Percentiles rank a stretch among this genome's conserved stretches.
phyloP scores from a whole-genome alignment of 768 basidiomycete species.

The Agrocybe praecox region DNA sequence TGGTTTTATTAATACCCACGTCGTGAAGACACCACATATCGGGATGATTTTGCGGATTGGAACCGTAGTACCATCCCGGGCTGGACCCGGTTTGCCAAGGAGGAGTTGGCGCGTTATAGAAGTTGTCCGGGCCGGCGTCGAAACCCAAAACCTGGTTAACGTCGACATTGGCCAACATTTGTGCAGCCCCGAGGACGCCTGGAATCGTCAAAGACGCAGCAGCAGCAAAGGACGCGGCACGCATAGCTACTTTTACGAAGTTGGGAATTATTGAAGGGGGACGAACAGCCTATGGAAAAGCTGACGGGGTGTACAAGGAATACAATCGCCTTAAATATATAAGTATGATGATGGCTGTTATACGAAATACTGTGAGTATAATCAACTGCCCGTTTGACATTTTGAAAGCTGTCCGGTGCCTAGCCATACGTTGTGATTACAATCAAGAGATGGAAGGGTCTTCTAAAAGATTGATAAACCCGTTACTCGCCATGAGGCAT shows the following conservation, averaged over 20 bases:
- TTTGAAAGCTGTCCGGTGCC: neutral
- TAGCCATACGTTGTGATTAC: slow-evolving; percentile 4
- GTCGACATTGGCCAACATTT: slow-evolving; percentile 4
- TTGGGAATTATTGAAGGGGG: no score
- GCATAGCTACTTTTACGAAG: neutral
- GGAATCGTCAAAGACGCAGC: neutral
- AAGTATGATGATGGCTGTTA: neutral
- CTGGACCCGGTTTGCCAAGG: slow-evolving; percentile 29
- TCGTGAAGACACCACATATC: slow-evolving; percentile 25
- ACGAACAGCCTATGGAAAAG: neutral
- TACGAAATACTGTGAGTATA: neutral
- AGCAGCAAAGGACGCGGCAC: neutral
- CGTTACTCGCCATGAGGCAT: neutral
- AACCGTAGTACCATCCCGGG: slow-evolving; percentile 43
- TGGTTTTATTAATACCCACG: slow-evolving; percentile 2
- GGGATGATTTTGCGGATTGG: slow-evolving; percentile 21
- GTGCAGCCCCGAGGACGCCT: neutral
- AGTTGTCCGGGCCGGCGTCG: slow-evolving; percentile 23
- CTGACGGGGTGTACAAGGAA: no score
- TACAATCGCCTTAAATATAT: neutral
- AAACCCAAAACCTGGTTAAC: slow-evolving; percentile 12
- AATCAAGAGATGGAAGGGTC: neutral
- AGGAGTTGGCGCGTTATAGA: slow-evolving; percentile 35
- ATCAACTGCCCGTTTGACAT: slow-evolving; percentile 1
- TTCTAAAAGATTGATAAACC: neutral